Evolutionary conservation across 306 rosid genomes (phyloP).

Genomic region (Quercus bicolor): DNA sequence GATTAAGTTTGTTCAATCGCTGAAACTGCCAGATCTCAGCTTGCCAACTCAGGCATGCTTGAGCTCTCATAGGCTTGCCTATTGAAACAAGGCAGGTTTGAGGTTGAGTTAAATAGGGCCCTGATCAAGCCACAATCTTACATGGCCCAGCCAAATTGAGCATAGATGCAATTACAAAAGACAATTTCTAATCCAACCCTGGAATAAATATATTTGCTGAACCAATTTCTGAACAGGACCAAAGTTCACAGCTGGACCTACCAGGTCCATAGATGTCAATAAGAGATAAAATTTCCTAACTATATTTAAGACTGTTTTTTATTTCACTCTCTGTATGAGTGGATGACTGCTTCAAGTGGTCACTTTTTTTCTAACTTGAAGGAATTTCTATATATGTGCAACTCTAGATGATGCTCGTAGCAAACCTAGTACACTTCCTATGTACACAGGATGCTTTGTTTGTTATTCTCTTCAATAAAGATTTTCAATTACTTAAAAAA

Average conservation of each 20-base stretch:
- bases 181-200: background rate
- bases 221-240: background rate
- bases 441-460: too few species aligned
- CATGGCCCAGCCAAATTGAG: background rate
- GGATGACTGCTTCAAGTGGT: too few species aligned
- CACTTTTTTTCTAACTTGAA: too few species aligned
- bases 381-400: too few species aligned
- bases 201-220: background rate
- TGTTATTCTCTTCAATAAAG: too few species aligned
- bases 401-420: too few species aligned
- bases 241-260: background rate
- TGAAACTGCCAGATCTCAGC: background rate
- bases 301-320: too few species aligned
- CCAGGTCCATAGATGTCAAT: too few species aligned
- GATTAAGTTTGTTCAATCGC: background rate
- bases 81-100: background rate
- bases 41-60: background rate
- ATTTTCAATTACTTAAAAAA: too few species aligned
- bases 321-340: too few species aligned
- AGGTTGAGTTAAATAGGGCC: background rate
- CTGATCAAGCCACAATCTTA: background rate
- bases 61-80: background rate
- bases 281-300: too few species aligned
- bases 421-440: too few species aligned
- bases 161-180: background rate